Base-by-base conservation (phyloP, 306 rosid genomes). In the Lupinus albus region DNA sequence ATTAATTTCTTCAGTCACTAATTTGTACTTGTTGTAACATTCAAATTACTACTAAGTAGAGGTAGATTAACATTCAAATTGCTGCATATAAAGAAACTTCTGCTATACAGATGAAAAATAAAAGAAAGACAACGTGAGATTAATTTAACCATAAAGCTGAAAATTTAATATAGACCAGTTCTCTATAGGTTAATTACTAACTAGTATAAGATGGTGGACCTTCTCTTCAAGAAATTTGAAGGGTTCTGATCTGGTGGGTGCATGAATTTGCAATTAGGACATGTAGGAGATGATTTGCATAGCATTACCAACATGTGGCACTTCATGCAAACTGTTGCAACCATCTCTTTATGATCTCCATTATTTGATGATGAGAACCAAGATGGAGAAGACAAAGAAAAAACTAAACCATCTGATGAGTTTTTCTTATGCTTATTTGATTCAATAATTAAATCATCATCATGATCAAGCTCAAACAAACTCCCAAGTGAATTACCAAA, bases 261-360 rank as follows among this genome's bases (percentile, higher is more conserved):
- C n/a, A n/a, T n/a, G n/a, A n/a, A n/a, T n/a, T n/a, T n/a, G n/a
- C n/a, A n/a, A 75, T 90, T 90, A 6, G 99, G 99, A 56, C 99
- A 93, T 15, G 92, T 47, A 44, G 96, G 99, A 11, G 99, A 88
- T 10, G 96, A 88, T 50, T 81, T 86, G 76, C 91, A 91, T 1
- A 93, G 80, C 97, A 93, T 90, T 2, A 93, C 96, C 78, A 93
- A 64, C 89, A 93, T 86, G 70, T 90, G 94, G 68, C 99, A 93
- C 30, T 59, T 64, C 87, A 75, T 79, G 87, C 99, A 93, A 61
- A 93, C 99, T 11, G 88, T 84, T 2, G 99, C 94, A 21, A 86
- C 87, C 97, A 93, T 93, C 72, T 90, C 96, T 47, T 78, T 84
- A 32, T 73, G 67, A 21, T 78, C 84, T 52, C 79, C 81, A 13